Evolutionary conservation across 345 rosid species (phyloP), one percentile per base, ranked within the genome.

Genomic region (Anastatica hierochuntica): DNA sequence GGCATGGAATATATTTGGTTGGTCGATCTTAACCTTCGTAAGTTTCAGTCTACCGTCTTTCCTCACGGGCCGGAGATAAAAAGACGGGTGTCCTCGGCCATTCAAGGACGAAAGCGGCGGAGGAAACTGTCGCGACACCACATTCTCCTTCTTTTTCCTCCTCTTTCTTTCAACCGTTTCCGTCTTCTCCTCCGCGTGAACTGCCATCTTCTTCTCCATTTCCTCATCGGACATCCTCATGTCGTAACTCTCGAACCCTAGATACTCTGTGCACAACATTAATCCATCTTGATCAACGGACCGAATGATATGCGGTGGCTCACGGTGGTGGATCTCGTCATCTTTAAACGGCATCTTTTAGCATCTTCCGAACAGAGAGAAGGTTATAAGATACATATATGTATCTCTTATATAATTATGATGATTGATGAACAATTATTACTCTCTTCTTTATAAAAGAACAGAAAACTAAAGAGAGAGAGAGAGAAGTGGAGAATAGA

Each of bases 181-280:
- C 0, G 53, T 36, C 10, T 20, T 39, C 24, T 40, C 57, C 40
- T 51, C 49, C 1, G 13, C 21, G 9, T 14, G 59, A 47, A 24
- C 47, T 20, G 16, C 13, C 48, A 24, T 37, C 44, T 23, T 34
- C 0, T 17, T 8, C 23, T 38, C 56, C 10, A 65, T 37, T 29
- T 49, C 53, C 35, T 59, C 64, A n/a, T 67, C 77, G 12, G 80
- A 82, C 14, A 56, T 67, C 54, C 58, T 66, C 57, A 78, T 84
- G 29, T 78, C 81, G 7, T 67, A 84, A 59, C 97, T 88, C 81
- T 88, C 97, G 36, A 80, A 84, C 53, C 97, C 97, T 11, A 88
- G 66, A 58, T 86, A 79, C 79, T 88, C 97, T 2, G 95, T 88
- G 46, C 94, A 88, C 8, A 84, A 80, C 82, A 60, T 76, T 56